Conservation (phyloP, 345 rosid genomes). For the Mercurialis annua region DNA sequence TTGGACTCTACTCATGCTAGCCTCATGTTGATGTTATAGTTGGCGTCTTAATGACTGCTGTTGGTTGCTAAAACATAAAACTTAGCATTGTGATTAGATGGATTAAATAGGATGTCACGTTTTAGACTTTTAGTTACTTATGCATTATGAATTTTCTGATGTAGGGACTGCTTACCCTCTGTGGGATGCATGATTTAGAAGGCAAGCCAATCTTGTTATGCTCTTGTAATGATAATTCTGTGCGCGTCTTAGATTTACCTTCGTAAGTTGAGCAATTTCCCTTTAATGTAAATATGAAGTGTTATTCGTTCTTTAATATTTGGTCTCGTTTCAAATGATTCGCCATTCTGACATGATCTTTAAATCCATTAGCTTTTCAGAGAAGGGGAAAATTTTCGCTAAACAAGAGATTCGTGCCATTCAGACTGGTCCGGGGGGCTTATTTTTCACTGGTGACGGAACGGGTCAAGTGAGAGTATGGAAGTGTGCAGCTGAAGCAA, state of each 20-base stretch:
- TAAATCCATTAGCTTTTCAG: conserved; percentile 56
- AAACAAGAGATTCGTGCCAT: conserved; percentile 81
- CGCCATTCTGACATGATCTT: background rate
- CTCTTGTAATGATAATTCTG: conserved; percentile 69
- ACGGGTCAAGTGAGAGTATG: conserved; percentile 92
- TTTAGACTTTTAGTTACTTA: background rate
- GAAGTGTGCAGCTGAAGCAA: conserved; percentile 58
- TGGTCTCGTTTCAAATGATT: background rate
- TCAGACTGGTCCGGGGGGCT: conserved; percentile 73
- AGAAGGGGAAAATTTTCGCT: conserved; percentile 83
- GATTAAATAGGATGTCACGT: background rate
- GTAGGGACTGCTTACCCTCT: conserved; percentile 72
- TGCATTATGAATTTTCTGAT: conserved; percentile 13
- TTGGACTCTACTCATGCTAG: background rate
- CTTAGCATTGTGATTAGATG: background rate
- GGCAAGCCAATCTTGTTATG: conserved; percentile 79
- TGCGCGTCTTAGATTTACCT: conserved; percentile 75
- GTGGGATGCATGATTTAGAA: conserved; percentile 83
- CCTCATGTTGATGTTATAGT: background rate
- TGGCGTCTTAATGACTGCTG: background rate
- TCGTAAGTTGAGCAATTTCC: conserved; percentile 58
- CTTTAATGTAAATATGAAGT: background rate
- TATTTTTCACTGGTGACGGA: conserved; percentile 94
- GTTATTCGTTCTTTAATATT: background rate
- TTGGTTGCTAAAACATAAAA: background rate